These are phyloP conservation scores for Fusarium subtropicale DNA, from an alignment of 2,329 filamentous ascomycete genomes.

Conservation along the genomic window DNA sequence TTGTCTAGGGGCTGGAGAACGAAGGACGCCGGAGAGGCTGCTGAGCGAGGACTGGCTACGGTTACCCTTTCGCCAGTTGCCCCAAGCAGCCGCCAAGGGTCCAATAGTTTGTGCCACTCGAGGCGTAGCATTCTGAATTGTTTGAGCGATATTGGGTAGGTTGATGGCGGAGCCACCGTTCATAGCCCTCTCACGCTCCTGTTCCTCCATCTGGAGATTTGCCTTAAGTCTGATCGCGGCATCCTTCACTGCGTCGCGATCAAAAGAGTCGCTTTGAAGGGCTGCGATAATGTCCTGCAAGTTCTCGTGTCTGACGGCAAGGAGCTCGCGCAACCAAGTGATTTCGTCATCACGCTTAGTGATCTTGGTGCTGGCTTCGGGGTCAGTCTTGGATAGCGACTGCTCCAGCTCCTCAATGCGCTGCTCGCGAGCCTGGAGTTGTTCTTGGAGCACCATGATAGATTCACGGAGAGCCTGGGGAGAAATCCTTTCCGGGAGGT, in stretches of 20 bases:
- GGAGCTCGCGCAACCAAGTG: slow-evolving; percentile 90
- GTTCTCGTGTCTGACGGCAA: slow-evolving; percentile 90
- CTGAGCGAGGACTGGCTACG: slow-evolving; percentile 64
- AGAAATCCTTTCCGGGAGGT: slow-evolving; percentile 85
- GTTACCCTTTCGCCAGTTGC: slow-evolving; percentile 85
- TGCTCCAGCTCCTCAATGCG: slow-evolving; percentile 89
- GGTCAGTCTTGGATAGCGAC: slow-evolving; percentile 74
- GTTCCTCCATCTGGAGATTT: slow-evolving; percentile 97
- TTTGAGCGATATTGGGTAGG: slow-evolving; percentile 80
- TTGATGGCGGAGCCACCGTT: slow-evolving; percentile 74
- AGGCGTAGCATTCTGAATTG: slow-evolving; percentile 82
- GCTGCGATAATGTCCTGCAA: slow-evolving; percentile 90
- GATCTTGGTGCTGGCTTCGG: slow-evolving; percentile 82
- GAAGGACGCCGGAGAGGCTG: slow-evolving; percentile 61
- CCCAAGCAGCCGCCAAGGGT: slow-evolving; percentile 88
- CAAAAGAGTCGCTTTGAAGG: slow-evolving; percentile 78
- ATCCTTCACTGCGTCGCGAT: slow-evolving; percentile 84
- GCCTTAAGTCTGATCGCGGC: slow-evolving; percentile 92
- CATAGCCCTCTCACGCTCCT: slow-evolving; percentile 88
- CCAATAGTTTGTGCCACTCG: slow-evolving; percentile 86
- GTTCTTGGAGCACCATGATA: slow-evolving; percentile 95
- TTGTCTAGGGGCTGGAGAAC: slow-evolving; percentile 56
- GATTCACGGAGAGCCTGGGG: slow-evolving; percentile 95
- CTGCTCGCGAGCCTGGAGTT: slow-evolving; percentile 92
- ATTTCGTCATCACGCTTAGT: slow-evolving; percentile 95